phyloP scores from a whole-genome alignment of 306 rosid species.

The Trifolium repens region DNA sequence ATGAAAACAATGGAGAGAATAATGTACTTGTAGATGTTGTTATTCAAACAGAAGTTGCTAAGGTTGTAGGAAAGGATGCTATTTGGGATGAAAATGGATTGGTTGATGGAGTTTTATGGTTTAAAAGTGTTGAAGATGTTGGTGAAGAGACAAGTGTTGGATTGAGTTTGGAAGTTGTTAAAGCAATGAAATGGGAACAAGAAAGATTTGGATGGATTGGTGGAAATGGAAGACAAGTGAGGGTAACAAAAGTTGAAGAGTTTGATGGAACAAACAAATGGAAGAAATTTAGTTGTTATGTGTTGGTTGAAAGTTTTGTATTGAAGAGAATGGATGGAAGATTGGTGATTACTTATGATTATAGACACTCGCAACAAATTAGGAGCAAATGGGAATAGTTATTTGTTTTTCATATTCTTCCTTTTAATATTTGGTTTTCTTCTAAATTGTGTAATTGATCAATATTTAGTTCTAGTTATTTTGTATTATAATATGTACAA shows the following conservation, averaged over 20 bases:
- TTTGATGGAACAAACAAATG: constrained; percentile 7
- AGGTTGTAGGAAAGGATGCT: constrained; percentile 41
- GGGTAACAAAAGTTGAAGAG: constrained; percentile 8
- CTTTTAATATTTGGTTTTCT: no score
- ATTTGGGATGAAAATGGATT: constrained; percentile 22
- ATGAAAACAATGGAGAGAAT: neutral
- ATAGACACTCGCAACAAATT: constrained; percentile 54
- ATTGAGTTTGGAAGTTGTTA: constrained; percentile 40
- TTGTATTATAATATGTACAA: no score
- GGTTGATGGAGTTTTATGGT: constrained; percentile 37
- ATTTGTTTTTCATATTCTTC: neutral
- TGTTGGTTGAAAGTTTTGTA: constrained; percentile 59
- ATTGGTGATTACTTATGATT: neutral
- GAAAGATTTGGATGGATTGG: constrained; percentile 28
- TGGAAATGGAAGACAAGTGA: constrained; percentile 14
- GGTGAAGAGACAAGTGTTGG: constrained; percentile 46
- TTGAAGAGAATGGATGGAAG: constrained; percentile 40
- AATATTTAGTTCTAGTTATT: neutral
- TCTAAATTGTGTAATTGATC: no score
- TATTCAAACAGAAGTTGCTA: constrained; percentile 42
- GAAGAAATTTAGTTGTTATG: constrained; percentile 51
- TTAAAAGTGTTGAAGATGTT: constrained; percentile 46
- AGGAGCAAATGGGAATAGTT: constrained; percentile 48
- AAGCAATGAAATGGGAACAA: constrained; percentile 39
- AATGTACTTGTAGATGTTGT: constrained; percentile 50